phyloP scores from a whole-genome alignment of 2,329 filamentous ascomycete species.

The Aschersonia sp. region DNA sequence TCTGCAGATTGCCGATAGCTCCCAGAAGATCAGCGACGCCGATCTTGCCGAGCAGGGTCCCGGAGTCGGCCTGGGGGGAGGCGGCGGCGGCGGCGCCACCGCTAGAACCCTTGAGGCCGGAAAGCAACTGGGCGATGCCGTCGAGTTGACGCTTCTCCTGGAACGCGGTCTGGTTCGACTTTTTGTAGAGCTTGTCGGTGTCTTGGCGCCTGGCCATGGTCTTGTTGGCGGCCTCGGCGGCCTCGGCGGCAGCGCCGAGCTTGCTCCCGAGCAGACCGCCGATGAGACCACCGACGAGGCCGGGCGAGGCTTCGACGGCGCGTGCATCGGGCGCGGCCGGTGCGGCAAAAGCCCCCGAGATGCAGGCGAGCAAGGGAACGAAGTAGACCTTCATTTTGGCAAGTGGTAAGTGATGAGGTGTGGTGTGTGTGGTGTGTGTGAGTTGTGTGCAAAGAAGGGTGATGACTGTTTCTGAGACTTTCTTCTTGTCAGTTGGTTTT shows the following conservation, averaged over 20 bases:
- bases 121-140: neutral
- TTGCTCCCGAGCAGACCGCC: neutral
- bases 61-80: too few species aligned
- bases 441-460: too few species aligned
- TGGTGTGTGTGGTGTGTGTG: neutral
- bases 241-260: neutral
- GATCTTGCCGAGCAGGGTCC: too few species aligned
- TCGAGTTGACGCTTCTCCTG: neutral
- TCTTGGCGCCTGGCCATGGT: neutral
- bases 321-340: neutral
- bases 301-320: neutral
- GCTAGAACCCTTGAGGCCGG: too few species aligned
- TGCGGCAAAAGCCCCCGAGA: neutral
- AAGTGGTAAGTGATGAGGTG: neutral
- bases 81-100: too few species aligned
- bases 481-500: too few species aligned
- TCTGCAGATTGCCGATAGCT: too few species aligned
- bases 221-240: neutral
- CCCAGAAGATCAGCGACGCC: too few species aligned
- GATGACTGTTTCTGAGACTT: too few species aligned
- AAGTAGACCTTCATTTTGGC: neutral
- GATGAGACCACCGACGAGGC: neutral
- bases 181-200: neutral
- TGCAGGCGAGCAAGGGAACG: constrained; percentile 1
- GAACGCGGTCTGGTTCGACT: neutral